Percentiles rank a stretch among this genome's conserved stretches.
Evolutionary conservation across 2,329 filamentous ascomycete species (phyloP).

Genomic region (Nemania abortiva): DNA sequence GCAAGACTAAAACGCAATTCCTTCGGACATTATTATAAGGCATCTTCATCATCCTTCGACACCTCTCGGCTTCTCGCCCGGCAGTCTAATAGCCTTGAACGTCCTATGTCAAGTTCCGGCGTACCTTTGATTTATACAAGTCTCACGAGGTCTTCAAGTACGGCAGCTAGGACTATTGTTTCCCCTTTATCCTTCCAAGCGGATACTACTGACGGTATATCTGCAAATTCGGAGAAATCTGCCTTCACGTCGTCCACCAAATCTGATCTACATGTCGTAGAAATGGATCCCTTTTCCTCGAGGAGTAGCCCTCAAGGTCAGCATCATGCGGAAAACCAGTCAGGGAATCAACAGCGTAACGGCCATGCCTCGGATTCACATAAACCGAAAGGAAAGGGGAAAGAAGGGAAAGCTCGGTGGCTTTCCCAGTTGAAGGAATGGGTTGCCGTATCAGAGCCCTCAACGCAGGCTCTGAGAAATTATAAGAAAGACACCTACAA

Average conservation of each 20-base stretch:
- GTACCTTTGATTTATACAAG: constrained; percentile 43
- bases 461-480: constrained; percentile 61
- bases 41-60: constrained; percentile 44
- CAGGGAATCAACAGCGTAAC: constrained; percentile 20
- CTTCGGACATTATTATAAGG: constrained; percentile 47
- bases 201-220: constrained; percentile 25
- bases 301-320: constrained; percentile 26
- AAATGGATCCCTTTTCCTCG: constrained; percentile 30
- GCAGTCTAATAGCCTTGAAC: constrained; percentile 34
- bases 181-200: constrained; percentile 23
- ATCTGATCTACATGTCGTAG: constrained; percentile 21
- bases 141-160: constrained; percentile 30
- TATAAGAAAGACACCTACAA: constrained; percentile 59
- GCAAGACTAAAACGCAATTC: constrained; percentile 48
- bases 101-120: constrained; percentile 48
- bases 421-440: constrained; percentile 61
- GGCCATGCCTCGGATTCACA: constrained; percentile 32
- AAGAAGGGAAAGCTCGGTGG: constrained; percentile 54
- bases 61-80: constrained; percentile 40
- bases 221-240: constrained; percentile 11
- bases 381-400: constrained; percentile 48
- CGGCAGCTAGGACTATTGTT: constrained; percentile 4
- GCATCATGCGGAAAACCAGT: constrained; percentile 5
- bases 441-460: constrained; percentile 63
- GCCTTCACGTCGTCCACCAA: constrained; percentile 22